Base-by-base conservation (phyloP, 441 rosid genomes). In the Francoa sonchifolia region DNA sequence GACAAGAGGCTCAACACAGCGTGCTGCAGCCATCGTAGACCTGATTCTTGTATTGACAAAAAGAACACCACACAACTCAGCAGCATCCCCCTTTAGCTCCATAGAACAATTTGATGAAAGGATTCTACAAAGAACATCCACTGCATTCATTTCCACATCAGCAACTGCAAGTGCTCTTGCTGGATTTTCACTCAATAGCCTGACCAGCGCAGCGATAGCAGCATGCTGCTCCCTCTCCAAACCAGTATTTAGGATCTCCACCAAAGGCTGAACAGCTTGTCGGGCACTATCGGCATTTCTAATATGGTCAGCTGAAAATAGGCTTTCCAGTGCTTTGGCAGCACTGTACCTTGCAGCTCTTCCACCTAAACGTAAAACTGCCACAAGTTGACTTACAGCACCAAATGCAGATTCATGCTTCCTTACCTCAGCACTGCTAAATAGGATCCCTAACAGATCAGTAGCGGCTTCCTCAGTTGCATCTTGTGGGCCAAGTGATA, bases 381-480 rank as follows among this genome's bases (percentile, higher is more conserved):
- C 99, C 20, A 93, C 92, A 56, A 93, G 92, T 68, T 93, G 99
- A 71, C 87, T 67, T 41, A 93, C 96, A 28, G 93, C 90, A 40
- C 96, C 96, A 58, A 79, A 88, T 55, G 94, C 87, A 56, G 99
- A 71, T 60, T 93, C 99, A 57, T 93, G 99, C 61, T 83, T 79
- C 65, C 99, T 73, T 61, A 93, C 88, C 62, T 93, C 97, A 60
- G 93, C 72, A 63, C 79, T 88, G 62, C 74, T 60, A 67, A 93
- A 93, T 30, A 93, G 76, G 58, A 84, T 69, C 11, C 99, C 99
- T 42, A 93, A 63, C 42, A 93, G 74, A 63, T 63, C 97, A 6
- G 97, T 93, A 61, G 99, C 96, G 52, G 99, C 99, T 77, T 93
- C 97, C 58, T 93, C 99, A 20, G 96, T 87, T 50, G 86, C 94